These are phyloP conservation scores for Cinnamomum micranthum DNA, from an alignment of 164 flowering plant genomes.

Conservation along the genomic window DNA sequence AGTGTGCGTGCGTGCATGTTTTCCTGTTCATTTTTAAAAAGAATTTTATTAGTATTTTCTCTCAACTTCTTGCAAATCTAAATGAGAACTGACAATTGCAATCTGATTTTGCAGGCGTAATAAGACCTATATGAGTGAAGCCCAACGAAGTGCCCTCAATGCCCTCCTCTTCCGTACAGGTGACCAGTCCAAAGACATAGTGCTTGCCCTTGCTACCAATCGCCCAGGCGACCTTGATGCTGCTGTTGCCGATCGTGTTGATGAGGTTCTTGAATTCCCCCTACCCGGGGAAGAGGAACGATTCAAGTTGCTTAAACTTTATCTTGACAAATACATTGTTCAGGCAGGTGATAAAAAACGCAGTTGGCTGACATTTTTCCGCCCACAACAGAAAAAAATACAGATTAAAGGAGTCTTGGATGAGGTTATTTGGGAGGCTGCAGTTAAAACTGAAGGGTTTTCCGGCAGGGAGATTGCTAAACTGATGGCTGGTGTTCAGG, in stretches of 20 bases:
- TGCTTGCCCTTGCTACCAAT: constrained; percentile 94
- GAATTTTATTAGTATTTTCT: not conserved
- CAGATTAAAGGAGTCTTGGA: constrained; percentile 78
- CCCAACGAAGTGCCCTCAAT: constrained; percentile 96
- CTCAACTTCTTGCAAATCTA: not conserved
- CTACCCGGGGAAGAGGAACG: constrained; percentile 87
- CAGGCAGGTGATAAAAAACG: constrained; percentile 65
- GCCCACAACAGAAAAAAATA: constrained; percentile 59
- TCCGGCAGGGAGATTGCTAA: constrained; percentile 98
- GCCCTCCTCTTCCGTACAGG: constrained; percentile 95
- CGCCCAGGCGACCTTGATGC: constrained; percentile 98
- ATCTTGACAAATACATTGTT: constrained; percentile 82
- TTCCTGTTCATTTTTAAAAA: too few species aligned
- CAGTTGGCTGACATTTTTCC: constrained; percentile 47
- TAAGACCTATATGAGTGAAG: constrained; percentile 98
- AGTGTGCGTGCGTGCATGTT: too few species aligned
- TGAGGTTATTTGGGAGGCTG: constrained; percentile 75
- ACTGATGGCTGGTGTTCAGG: constrained; percentile 93
- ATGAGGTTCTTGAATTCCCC: constrained; percentile 90
- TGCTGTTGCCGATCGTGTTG: constrained; percentile 90
- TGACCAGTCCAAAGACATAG: constrained; percentile 96
- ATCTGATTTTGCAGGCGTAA: constrained; percentile 62
- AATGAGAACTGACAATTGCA: not conserved
- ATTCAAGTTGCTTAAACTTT: constrained; percentile 79
- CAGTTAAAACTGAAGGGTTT: constrained; percentile 81